Conservation (phyloP, 768 basidiomycete species). For the Boletus edulis region DNA sequence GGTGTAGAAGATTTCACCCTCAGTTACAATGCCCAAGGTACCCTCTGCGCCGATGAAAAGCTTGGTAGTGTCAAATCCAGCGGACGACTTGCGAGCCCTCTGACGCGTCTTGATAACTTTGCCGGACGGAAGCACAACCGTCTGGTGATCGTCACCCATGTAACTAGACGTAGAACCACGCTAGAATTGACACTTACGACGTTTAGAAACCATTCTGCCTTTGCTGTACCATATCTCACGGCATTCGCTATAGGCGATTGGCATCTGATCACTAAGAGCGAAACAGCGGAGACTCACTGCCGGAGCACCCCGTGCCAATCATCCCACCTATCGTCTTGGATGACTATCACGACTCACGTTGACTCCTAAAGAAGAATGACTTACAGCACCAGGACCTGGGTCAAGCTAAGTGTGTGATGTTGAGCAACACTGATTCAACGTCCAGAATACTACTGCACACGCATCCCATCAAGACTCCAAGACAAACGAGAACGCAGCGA, state of each 20-base stretch:
- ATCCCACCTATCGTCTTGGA: constrained; percentile 80
- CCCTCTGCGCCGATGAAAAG: constrained; percentile 90
- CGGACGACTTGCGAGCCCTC: constrained; percentile 78
- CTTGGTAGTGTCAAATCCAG: constrained; percentile 86
- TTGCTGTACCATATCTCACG: constrained; percentile 84
- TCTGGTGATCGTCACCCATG: constrained; percentile 39
- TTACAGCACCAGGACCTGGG: constrained; percentile 67
- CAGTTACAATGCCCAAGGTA: constrained; percentile 86
- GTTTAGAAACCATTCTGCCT: constrained; percentile 86
- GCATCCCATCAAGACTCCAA: constrained; percentile 1
- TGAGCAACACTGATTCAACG: background rate
- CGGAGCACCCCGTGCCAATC: constrained; percentile 84
- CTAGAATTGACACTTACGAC: constrained; percentile 43
- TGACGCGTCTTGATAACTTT: constrained; percentile 85
- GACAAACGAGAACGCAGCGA: background rate
- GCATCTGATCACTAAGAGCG: background rate
- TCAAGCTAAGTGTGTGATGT: constrained; percentile 48
- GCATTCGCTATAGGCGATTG: constrained; percentile 55
- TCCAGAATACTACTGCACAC: constrained; percentile 21
- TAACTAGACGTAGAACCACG: background rate
- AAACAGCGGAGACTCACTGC: constrained; percentile 50
- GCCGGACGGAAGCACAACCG: constrained; percentile 80
- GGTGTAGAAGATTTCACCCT: constrained; percentile 42
- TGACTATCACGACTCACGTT: constrained; percentile 8
- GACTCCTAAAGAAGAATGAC: constrained; percentile 19